Evolutionary conservation across 495 filamentous ascomycete species (phyloP), one percentile per base, ranked within the genome.

Genomic region (Pseudotulostoma volvatum): DNA sequence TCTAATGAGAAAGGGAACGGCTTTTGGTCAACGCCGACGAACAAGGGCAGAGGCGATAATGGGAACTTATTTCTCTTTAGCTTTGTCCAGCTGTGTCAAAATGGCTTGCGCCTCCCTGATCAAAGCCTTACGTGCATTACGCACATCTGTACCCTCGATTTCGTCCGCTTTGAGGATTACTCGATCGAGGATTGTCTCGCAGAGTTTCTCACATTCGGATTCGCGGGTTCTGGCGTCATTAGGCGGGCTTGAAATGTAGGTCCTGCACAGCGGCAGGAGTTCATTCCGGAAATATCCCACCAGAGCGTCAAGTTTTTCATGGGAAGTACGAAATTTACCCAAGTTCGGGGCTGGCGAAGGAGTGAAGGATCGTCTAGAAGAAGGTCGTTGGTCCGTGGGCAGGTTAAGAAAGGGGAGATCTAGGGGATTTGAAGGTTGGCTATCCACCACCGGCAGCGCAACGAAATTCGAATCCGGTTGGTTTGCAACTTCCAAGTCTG

Each of bases 91-190:
- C 18, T 57, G 59, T 47, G 66, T 74, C 37, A 92, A 53, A 8
- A 71, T 52, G 11, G 54, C 66, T 53, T 93, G 84, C 3, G 79
- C 75, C 49, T 85, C 74, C 43, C 63, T 74, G 32, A 95, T 81
- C 18, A 93, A 59, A 4, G 77, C 80, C 53, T 78, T 81, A 48
- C 87, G 68, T 48, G 66, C 70, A 33, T 60, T 63, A 33, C 87
- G 69, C 28, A 73, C 70, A 7, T 70, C 71, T 14, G 56, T 64
- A 46, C 88, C 70, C 14, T 77, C 71, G 18, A 94, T 77, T 9
- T 67, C 77, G 61, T 95, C 87, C 18, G 88, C 65, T 59, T 92
- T 94, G 47, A 97, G 47, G 41, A 94, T 44, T 4, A 88, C 69
- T 52, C 94, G 82, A 36, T 74, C 68, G 65, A 96, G 60, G 38